phyloP scores from a whole-genome alignment of 2,329 filamentous ascomycete species.

The Fusarium oligoseptatum region DNA sequence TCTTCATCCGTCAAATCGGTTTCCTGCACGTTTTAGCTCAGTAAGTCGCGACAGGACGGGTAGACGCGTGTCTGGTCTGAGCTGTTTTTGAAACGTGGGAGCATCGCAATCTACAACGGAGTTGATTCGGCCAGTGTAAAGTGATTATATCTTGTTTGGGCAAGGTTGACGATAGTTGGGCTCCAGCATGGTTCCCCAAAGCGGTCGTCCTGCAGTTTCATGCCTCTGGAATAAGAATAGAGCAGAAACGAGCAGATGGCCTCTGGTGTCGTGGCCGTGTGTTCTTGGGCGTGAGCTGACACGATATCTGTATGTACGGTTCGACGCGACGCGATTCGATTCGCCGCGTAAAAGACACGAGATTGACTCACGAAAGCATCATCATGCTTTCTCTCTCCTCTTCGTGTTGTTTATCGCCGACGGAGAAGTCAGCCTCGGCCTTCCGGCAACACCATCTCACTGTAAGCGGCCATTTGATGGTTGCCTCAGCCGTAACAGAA shows the following conservation, averaged over 20 bases:
- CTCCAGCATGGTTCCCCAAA: constrained; percentile 30
- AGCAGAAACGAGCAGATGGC: constrained; percentile 8
- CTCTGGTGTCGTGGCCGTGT: constrained; percentile 27
- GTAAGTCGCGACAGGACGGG: constrained; percentile 26
- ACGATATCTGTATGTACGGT: constrained; percentile 8
- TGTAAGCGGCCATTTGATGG: constrained; percentile 36
- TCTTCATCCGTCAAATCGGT: constrained; percentile 46
- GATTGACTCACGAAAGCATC: constrained; percentile 15
- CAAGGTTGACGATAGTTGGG: constrained; percentile 2
- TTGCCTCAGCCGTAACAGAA: constrained; percentile 16
- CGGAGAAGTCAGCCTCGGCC: constrained; percentile 20
- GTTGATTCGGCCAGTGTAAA: constrained; percentile 8
- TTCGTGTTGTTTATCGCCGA: constrained; percentile 13
- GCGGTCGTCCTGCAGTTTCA: constrained; percentile 28
- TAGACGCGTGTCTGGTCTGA: constrained; percentile 31
- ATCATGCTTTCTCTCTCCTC: constrained; percentile 11
- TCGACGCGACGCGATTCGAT: constrained; percentile 30
- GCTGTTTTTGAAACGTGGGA: constrained; percentile 43
- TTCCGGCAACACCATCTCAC: constrained; percentile 21
- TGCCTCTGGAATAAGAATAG: constrained; percentile 36
- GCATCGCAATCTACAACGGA: constrained; percentile 18
- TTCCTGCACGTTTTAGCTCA: constrained; percentile 44
- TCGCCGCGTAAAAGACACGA: constrained; percentile 26
- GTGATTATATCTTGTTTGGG: constrained; percentile 23
- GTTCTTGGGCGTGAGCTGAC: constrained; percentile 23